A percentile compares a stretch with the other conserved stretches of the same genome.
Conservation (phyloP, 768 basidiomycete genomes). For the Wakefieldia striispora region DNA sequence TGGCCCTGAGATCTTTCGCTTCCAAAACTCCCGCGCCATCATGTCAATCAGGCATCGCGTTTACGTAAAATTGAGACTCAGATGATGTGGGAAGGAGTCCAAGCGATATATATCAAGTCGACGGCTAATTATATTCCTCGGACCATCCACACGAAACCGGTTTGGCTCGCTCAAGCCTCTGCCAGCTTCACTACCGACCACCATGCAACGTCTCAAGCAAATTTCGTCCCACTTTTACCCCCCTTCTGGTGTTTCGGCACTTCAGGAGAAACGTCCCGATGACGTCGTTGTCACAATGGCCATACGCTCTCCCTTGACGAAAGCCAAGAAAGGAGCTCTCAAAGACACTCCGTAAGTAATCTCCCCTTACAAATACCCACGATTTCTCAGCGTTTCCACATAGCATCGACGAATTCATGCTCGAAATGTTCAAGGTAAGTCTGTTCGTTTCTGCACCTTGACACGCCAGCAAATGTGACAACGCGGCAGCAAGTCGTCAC, state of each 20-base stretch:
- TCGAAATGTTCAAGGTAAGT: constrained; percentile 74
- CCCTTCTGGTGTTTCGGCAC: constrained; percentile 45
- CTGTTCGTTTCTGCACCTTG: background rate
- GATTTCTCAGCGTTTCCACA: constrained; percentile 11
- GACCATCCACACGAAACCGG: too few species aligned
- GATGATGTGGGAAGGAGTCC: too few species aligned
- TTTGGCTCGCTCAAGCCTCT: too few species aligned
- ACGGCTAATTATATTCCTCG: too few species aligned
- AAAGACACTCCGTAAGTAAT: constrained; percentile 61
- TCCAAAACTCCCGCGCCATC: too few species aligned
- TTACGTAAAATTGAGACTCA: too few species aligned
- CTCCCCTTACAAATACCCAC: background rate
- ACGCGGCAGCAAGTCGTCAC: constrained; percentile 52
- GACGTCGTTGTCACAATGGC: constrained; percentile 86
- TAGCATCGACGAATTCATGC: constrained; percentile 76
- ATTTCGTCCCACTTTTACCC: constrained; percentile 56
- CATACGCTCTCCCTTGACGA: constrained; percentile 72
- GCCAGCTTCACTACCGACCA: background rate
- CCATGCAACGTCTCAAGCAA: constrained; percentile 67
- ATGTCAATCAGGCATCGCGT: too few species aligned
- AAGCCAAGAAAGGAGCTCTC: constrained; percentile 72
- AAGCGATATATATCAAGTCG: too few species aligned
- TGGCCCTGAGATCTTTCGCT: too few species aligned
- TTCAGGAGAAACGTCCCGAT: constrained; percentile 60
- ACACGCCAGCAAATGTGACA: background rate